phyloP scores from a whole-genome alignment of 1,139 yeast species.

The Zygosaccharomyces pseudobailii region DNA sequence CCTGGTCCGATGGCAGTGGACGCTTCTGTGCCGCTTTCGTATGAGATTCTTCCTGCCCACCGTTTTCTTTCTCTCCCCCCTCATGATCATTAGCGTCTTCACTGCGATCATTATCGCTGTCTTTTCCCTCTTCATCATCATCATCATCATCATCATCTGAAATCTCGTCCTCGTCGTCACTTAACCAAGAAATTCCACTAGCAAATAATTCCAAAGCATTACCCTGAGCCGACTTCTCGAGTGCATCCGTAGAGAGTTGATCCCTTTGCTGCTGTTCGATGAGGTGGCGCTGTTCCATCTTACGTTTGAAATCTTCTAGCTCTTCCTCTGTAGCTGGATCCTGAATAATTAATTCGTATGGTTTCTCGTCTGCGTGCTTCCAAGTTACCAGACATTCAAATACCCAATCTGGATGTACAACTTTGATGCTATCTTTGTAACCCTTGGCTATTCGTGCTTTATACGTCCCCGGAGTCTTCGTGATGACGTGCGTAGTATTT shows the following conservation, averaged over 20 bases:
- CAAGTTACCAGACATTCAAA: conserved; percentile 80
- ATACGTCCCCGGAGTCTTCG: conserved; percentile 66
- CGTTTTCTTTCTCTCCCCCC: background rate
- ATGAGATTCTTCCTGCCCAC: background rate
- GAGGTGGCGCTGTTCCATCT: conserved; percentile 21
- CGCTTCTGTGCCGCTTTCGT: background rate
- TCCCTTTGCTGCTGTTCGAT: conserved; percentile 22
- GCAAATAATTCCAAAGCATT: conserved; percentile 27
- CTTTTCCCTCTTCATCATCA: conserved; percentile 29
- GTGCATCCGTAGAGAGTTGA: conserved; percentile 25
- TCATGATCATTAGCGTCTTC: conserved; percentile 4
- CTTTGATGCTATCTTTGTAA: conserved; percentile 60
- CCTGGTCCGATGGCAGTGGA: background rate
- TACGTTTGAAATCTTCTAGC: conserved; percentile 31
- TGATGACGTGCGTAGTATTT: conserved; percentile 83
- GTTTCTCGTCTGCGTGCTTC: conserved; percentile 62
- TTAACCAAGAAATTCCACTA: conserved; percentile 34
- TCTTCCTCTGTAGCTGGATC: conserved; percentile 38
- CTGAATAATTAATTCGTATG: conserved; percentile 49
- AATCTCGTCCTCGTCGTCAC: conserved; percentile 33
- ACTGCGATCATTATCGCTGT: conserved; percentile 20
- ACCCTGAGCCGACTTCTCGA: conserved; percentile 12
- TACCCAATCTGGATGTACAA: conserved; percentile 92
- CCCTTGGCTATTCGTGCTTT: conserved; percentile 73
- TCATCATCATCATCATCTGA: conserved; percentile 35